Conservation (phyloP, 108 stramenopile genomes). For the Asterionellopsis glacialis region DNA sequence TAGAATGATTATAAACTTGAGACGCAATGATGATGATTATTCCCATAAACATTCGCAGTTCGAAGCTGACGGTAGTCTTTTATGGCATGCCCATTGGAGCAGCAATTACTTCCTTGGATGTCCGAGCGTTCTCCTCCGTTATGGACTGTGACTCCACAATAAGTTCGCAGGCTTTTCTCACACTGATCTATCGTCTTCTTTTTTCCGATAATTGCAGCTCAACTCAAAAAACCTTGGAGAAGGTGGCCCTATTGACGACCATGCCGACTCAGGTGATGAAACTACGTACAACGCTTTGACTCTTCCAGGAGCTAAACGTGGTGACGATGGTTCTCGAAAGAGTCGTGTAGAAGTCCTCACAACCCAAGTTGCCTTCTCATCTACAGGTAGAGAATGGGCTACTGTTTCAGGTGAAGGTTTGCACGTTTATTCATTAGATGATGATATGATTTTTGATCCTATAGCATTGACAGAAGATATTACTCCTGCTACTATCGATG, state of each 20-base stretch:
- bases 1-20: background rate
- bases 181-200: background rate
- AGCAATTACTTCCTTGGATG: constrained; percentile 63
- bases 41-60: constrained; percentile 75
- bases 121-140: constrained; percentile 31
- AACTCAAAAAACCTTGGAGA: constrained; percentile 80
- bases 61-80: constrained; percentile 27
- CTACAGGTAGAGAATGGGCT: constrained; percentile 87
- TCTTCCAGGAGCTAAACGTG: constrained; percentile 81
- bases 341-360: constrained; percentile 83
- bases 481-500: constrained; percentile 75
- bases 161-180: constrained; percentile 1
- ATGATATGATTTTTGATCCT: constrained; percentile 91
- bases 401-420: constrained; percentile 86
- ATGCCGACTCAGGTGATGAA: constrained; percentile 77
- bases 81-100: constrained; percentile 31
- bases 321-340: constrained; percentile 85
- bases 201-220: constrained; percentile 28
- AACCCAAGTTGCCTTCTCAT: constrained; percentile 76
- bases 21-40: constrained; percentile 57
- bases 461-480: constrained; percentile 81
- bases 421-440: constrained; percentile 87
- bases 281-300: constrained; percentile 46
- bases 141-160: background rate
- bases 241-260: constrained; percentile 76